These are phyloP conservation scores for Firmiana major DNA, from an alignment of 345 rosid genomes.

Conservation along the genomic window DNA sequence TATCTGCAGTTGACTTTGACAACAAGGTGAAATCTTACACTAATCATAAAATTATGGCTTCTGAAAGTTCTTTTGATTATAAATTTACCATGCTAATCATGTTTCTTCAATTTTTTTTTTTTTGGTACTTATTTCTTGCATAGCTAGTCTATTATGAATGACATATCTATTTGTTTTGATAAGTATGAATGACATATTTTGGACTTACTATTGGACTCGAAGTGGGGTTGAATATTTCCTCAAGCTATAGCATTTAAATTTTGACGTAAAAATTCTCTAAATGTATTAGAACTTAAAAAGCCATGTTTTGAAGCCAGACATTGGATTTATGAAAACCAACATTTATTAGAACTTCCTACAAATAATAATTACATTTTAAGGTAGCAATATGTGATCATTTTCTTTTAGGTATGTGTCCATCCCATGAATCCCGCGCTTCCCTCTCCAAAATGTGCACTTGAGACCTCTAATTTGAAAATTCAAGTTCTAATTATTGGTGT, in stretches of 20 bases:
- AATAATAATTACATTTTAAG: not conserved
- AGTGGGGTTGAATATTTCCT: not conserved
- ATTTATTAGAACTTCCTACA: not conserved
- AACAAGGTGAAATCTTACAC: conserved; percentile 42
- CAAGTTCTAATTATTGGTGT: not conserved
- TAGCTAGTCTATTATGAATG: not conserved
- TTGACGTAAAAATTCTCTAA: not conserved
- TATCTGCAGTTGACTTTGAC: conserved; percentile 76
- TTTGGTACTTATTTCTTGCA: not conserved
- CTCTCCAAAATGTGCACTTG: not conserved
- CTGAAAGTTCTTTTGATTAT: not conserved
- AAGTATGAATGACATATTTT: not conserved
- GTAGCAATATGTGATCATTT: not conserved
- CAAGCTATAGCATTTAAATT: not conserved
- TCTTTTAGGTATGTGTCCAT: not conserved
- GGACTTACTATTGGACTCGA: not conserved
- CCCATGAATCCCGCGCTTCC: not conserved
- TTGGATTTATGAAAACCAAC: not conserved
- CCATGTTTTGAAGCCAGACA: not conserved
- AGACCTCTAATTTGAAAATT: not conserved
- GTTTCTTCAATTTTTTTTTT: not conserved
- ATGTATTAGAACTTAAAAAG: not conserved
- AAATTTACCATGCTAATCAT: not conserved
- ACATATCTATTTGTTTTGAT: not conserved
- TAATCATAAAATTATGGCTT: not conserved